phyloP scores from a whole-genome alignment of 2,329 filamentous ascomycete species.

The Fusarium haematococcum region DNA sequence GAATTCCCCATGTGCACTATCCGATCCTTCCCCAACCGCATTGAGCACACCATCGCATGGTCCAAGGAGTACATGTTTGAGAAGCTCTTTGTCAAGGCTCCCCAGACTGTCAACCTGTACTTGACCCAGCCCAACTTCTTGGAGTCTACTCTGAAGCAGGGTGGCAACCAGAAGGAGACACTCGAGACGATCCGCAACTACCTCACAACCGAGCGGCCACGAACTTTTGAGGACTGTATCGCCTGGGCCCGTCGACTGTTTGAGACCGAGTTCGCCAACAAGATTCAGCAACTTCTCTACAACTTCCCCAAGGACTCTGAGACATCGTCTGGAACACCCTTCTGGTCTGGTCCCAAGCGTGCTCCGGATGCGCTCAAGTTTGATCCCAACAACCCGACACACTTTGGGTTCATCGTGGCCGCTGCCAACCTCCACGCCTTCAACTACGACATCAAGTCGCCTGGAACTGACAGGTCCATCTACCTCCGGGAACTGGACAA shows the following conservation, averaged over 20 bases:
- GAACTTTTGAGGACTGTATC: slow-evolving; percentile 95
- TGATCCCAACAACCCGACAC: slow-evolving; percentile 83
- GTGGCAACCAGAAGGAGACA: slow-evolving; percentile 94
- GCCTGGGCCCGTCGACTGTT: slow-evolving; percentile 95
- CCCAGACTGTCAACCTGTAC: slow-evolving; percentile 95
- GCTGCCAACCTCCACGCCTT: slow-evolving; percentile 95
- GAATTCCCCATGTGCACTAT: slow-evolving; percentile 99
- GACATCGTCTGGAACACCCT: slow-evolving; percentile 88
- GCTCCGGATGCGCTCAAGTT: slow-evolving; percentile 94
- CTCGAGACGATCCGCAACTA: slow-evolving; percentile 91
- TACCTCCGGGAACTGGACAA: slow-evolving; percentile 87
- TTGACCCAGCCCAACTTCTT: slow-evolving; percentile 92
- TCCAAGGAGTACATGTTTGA: slow-evolving; percentile 92
- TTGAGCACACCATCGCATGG: slow-evolving; percentile 99
- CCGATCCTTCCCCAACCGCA: slow-evolving; percentile 96
- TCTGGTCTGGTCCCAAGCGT: slow-evolving; percentile 99
- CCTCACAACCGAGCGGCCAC: slow-evolving; percentile 89
- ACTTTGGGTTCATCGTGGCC: slow-evolving; percentile 88
- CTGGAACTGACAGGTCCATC: slow-evolving; percentile 73
- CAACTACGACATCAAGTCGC: slow-evolving; percentile 97
- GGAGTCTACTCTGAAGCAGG: slow-evolving; percentile 87
- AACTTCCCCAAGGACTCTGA: slow-evolving; percentile 97
- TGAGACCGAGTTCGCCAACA: slow-evolving; percentile 96
- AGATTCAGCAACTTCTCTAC: slow-evolving; percentile 92
- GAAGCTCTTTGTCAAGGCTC: slow-evolving; percentile 90